A percentile compares a stretch with the other conserved stretches of the same genome.
Conservation (phyloP, 1,139 yeast genomes). For the Geotrichum restrictum region DNA sequence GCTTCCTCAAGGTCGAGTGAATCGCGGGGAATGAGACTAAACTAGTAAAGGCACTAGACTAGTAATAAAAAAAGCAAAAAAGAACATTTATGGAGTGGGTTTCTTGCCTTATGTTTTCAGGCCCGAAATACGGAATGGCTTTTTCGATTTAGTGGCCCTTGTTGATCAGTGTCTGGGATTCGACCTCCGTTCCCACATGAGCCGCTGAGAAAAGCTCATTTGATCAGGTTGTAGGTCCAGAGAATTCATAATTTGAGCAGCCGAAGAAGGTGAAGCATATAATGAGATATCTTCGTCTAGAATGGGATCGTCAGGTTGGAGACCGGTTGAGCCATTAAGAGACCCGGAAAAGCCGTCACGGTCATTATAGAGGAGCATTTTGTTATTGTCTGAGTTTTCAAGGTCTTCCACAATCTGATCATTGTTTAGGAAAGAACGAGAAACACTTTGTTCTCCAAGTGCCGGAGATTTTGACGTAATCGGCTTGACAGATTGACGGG, state of each 20-base stretch:
- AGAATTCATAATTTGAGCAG: slow-evolving; percentile 13
- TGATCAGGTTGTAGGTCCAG: slow-evolving; percentile 18
- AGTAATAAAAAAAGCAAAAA: too few species aligned
- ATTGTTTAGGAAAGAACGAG: not conserved
- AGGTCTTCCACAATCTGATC: not conserved
- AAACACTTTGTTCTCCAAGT: not conserved
- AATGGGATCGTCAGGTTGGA: slow-evolving; percentile 2
- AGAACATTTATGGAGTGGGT: too few species aligned
- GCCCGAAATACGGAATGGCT: too few species aligned
- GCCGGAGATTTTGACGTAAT: not conserved
- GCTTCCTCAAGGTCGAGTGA: too few species aligned
- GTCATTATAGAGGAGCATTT: not conserved
- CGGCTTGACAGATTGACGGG: not conserved
- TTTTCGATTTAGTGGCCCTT: not conserved
- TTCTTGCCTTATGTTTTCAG: too few species aligned
- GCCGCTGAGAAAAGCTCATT: slow-evolving; percentile 23
- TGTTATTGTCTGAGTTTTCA: not conserved
- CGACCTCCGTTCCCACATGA: slow-evolving; percentile 20
- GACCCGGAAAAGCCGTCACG: not conserved
- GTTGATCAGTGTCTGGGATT: not conserved
- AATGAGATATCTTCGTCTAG: slow-evolving; percentile 17
- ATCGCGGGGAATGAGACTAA: too few species aligned
- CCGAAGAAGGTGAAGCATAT: slow-evolving; percentile 19
- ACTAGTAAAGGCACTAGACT: too few species aligned
- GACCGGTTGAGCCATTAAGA: not conserved